Conservation (phyloP, 768 basidiomycete genomes). For the Trametes coccinea region DNA sequence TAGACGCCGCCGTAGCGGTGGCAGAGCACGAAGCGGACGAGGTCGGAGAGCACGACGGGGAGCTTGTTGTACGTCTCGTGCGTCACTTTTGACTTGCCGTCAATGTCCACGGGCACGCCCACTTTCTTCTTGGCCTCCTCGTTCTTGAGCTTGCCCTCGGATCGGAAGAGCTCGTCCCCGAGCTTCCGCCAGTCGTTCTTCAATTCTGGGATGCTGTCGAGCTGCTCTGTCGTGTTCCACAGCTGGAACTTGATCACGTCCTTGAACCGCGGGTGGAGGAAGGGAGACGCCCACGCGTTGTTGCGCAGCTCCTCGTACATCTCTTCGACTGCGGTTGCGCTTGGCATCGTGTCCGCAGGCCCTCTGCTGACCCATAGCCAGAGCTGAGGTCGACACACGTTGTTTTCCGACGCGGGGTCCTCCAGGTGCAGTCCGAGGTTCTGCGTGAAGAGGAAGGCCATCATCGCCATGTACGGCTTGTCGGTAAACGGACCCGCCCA, state of each 20-base stretch:
- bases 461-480: slow-evolving; percentile 93
- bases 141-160: slow-evolving; percentile 55
- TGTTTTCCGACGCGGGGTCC: slow-evolving; percentile 43
- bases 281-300: slow-evolving; percentile 94
- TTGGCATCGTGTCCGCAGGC: slow-evolving; percentile 87
- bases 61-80: slow-evolving; percentile 73
- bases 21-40: slow-evolving; percentile 96
- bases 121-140: slow-evolving; percentile 34
- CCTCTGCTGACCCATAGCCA: slow-evolving; percentile 99
- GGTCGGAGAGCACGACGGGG: slow-evolving; percentile 92
- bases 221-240: slow-evolving; percentile 98
- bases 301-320: slow-evolving; percentile 81
- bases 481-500: slow-evolving; percentile 99
- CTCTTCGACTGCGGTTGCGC: slow-evolving; percentile 75
- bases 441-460: slow-evolving; percentile 97
- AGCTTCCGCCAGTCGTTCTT: slow-evolving; percentile 86
- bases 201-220: slow-evolving; percentile 88
- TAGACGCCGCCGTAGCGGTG: slow-evolving; percentile 97
- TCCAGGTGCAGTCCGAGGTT: slow-evolving; percentile 82
- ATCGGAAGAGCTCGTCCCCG: slow-evolving; percentile 79
- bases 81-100: slow-evolving; percentile 20
- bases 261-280: slow-evolving; percentile 89
- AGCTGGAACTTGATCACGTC: slow-evolving; percentile 92
- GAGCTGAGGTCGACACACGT: slow-evolving; percentile 87
- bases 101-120: slow-evolving; percentile 25